Evolutionary conservation across 2,329 filamentous ascomycete species (phyloP).

Genomic region (Trematosphaeria pertusa): DNA sequence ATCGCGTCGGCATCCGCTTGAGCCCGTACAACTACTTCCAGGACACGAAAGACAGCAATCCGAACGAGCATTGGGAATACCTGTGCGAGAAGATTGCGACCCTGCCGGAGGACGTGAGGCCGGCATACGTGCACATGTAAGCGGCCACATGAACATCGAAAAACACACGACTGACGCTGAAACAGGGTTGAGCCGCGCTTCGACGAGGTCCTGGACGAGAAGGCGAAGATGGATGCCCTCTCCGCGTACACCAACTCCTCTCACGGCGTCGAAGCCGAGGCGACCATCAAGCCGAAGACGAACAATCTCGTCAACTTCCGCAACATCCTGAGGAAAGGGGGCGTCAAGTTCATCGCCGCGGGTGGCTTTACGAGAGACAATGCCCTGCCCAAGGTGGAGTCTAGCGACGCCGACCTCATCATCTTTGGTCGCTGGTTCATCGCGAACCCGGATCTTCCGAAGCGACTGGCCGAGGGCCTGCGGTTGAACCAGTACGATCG

Average conservation of each 20-base stretch:
- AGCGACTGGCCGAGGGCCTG: constrained; percentile 49
- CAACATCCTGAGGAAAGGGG: constrained; percentile 55
- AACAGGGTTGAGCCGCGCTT: constrained; percentile 46
- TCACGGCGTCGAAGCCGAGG: constrained; percentile 41
- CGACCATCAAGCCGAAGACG: constrained; percentile 29
- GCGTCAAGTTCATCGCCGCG: constrained; percentile 63
- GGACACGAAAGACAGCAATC: constrained; percentile 53
- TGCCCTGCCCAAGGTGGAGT: constrained; percentile 57
- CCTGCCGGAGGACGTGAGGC: constrained; percentile 35
- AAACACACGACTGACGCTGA: constrained; percentile 16
- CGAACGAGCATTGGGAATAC: constrained; percentile 54
- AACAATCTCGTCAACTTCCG: constrained; percentile 48
- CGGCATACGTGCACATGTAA: constrained; percentile 47
- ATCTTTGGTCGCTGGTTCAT: constrained; percentile 57
- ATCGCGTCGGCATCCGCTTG: constrained; percentile 42
- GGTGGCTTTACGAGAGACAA: constrained; percentile 63
- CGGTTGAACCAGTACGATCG: constrained; percentile 51
- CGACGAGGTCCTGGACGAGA: constrained; percentile 45
- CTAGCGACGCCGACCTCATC: constrained; percentile 46
- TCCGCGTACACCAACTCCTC: constrained; percentile 40
- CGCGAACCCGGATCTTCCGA: constrained; percentile 55
- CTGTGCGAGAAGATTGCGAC: constrained; percentile 51
- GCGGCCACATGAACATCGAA: background rate
- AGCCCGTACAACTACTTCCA: constrained; percentile 48
- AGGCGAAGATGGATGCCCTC: constrained; percentile 49